A percentile compares a stretch with the other conserved stretches of the same genome.
phyloP scores from a whole-genome alignment of 1,284 basidiomycete genomes.

The Fereydounia khargensis region DNA sequence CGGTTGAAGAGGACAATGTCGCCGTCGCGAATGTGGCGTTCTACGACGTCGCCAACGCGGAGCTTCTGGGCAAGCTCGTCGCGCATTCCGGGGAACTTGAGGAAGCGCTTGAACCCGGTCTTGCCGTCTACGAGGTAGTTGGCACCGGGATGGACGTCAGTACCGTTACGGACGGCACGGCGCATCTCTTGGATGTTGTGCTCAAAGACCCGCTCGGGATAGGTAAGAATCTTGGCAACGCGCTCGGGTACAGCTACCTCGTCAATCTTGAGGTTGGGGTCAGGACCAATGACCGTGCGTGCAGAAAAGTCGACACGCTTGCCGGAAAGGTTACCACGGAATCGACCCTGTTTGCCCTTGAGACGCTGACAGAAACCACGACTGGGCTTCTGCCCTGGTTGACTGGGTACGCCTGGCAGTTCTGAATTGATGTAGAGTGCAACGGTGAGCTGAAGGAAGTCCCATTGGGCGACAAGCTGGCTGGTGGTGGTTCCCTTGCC shows the following conservation, averaged over 20 bases:
- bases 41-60: constrained; percentile 81
- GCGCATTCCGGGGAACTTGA: constrained; percentile 51
- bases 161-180: constrained; percentile 80
- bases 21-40: constrained; percentile 90
- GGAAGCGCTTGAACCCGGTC: constrained; percentile 69
- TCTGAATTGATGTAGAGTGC: constrained; percentile 99
- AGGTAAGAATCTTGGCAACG: constrained; percentile 92
- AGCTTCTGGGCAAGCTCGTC: constrained; percentile 67
- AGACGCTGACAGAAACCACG: constrained; percentile 91
- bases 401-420: constrained; percentile 68
- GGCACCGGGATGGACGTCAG: constrained; percentile 89
- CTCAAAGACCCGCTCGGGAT: constrained; percentile 88
- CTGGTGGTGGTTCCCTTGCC: constrained; percentile 54
- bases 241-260: constrained; percentile 82
- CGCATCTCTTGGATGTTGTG: constrained; percentile 83
- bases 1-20: constrained; percentile 98
- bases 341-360: constrained; percentile 98
- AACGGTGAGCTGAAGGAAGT: constrained; percentile 88
- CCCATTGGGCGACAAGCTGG: constrained; percentile 79
- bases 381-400: constrained; percentile 52
- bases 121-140: constrained; percentile 76
- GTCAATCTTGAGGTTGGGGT: constrained; percentile 96
- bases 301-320: constrained; percentile 99
- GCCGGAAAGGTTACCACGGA: constrained; percentile 95
- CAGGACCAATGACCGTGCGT: constrained; percentile 96